A percentile compares a stretch with the other conserved stretches of the same genome.
Evolutionary conservation across 805 yeast genomes (phyloP).

Genomic region (Lipomyces kockii): DNA sequence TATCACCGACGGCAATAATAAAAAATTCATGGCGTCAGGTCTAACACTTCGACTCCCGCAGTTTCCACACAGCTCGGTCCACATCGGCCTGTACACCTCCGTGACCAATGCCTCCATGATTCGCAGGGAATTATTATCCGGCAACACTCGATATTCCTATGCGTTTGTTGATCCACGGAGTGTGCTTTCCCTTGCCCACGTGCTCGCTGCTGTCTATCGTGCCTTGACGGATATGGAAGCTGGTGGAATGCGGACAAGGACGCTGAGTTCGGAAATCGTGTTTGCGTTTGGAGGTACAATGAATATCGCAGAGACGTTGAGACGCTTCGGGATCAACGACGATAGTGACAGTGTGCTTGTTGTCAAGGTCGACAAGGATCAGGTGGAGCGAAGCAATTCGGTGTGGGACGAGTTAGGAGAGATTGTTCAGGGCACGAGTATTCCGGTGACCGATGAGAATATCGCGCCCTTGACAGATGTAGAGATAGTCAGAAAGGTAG

Average conservation of each 20-base stretch:
- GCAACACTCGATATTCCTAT: constrained; percentile 57
- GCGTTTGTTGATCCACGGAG: constrained; percentile 68
- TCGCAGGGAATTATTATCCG: constrained; percentile 52
- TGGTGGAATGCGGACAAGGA: constrained; percentile 59
- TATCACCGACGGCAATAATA: neutral
- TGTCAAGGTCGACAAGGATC: constrained; percentile 50
- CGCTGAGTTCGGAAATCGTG: constrained; percentile 72
- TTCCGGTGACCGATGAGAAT: constrained; percentile 27
- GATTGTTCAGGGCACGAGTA: constrained; percentile 32
- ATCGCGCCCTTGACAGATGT: constrained; percentile 18
- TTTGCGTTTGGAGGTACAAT: constrained; percentile 71
- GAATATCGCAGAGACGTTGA: constrained; percentile 72
- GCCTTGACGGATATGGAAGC: constrained; percentile 58
- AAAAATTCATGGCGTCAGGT: neutral
- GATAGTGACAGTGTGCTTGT: constrained; percentile 54
- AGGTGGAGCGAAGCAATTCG: neutral
- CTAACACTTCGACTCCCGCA: constrained; percentile 21
- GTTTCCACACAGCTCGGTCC: constrained; percentile 40
- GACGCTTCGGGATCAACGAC: constrained; percentile 69
- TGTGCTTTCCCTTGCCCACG: constrained; percentile 62
- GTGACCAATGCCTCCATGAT: constrained; percentile 55
- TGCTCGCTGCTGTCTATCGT: constrained; percentile 63
- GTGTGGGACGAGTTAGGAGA: constrained; percentile 30
- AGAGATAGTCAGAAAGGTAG: constrained; percentile 24
- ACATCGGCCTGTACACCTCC: constrained; percentile 52